Evolutionary conservation across 1,139 yeast genomes (phyloP).

Genomic region (Nadsonia starkeyi-henricii): DNA sequence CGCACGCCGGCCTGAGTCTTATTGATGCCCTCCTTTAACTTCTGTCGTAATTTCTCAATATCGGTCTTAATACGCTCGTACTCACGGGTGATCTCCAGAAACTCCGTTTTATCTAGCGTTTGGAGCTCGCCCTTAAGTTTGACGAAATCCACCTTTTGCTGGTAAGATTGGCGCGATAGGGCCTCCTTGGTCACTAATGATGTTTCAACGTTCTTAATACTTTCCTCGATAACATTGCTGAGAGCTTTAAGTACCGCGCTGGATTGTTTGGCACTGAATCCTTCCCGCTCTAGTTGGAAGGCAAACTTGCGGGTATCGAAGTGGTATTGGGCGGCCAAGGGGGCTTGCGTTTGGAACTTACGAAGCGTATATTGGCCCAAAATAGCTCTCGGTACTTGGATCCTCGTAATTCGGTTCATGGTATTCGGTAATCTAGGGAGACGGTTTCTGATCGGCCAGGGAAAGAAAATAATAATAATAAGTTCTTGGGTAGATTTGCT

Average conservation of each 20-base stretch:
- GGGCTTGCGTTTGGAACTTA: no score
- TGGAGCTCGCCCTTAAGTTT: constrained; percentile 83
- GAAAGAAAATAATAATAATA: no score
- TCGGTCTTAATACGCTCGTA: constrained; percentile 78
- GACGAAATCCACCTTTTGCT: constrained; percentile 93
- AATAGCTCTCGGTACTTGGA: no score
- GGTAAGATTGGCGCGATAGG: constrained; percentile 73
- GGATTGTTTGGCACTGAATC: constrained; percentile 65
- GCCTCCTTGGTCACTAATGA: constrained; percentile 74
- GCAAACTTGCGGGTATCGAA: constrained; percentile 75
- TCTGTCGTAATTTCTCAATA: constrained; percentile 70
- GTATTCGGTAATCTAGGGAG: no score
- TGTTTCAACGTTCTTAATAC: constrained; percentile 58
- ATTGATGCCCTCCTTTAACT: constrained; percentile 81
- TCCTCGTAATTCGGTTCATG: no score
- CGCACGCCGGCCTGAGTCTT: constrained; percentile 84
- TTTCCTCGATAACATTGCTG: constrained; percentile 66
- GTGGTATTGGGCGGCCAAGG: constrained; percentile 20
- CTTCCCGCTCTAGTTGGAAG: constrained; percentile 49
- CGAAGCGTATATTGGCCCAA: no score
- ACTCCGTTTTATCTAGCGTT: constrained; percentile 77
- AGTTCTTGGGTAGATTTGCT: no score
- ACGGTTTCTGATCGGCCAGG: no score
- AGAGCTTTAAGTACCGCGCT: constrained; percentile 68
- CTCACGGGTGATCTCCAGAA: constrained; percentile 68